A percentile compares a stretch with the other conserved stretches of the same genome.
Evolutionary conservation across 2,329 filamentous ascomycete genomes (phyloP).

Genomic region (Pseudogymnoascus sp.): DNA sequence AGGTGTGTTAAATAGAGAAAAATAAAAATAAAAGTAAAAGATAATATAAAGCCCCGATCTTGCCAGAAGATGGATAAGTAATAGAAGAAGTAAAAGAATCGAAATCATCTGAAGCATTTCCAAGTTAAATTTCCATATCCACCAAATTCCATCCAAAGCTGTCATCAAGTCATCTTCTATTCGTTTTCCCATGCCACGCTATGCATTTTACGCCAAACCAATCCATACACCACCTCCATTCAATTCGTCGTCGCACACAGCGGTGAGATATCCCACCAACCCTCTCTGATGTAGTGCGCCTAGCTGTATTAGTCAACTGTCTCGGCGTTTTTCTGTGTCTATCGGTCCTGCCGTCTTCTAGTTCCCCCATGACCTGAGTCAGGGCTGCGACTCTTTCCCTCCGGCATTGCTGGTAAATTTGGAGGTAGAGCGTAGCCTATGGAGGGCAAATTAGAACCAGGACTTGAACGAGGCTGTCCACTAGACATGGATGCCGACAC

Average conservation of each 20-base stretch:
- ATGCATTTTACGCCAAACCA: slow-evolving; percentile 1
- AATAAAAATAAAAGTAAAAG: slow-evolving; percentile 16
- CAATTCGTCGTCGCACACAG: slow-evolving; percentile 1
- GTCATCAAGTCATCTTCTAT: slow-evolving; percentile 2
- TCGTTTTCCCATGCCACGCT: neutral
- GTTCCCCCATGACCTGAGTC: neutral
- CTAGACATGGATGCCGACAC: slow-evolving; percentile 25
- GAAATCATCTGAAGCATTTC: neutral
- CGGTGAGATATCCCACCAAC: neutral
- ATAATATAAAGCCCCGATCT: slow-evolving; percentile 15
- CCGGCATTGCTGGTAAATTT: slow-evolving; percentile 1
- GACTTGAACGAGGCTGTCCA: slow-evolving; percentile 30
- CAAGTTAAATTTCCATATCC: neutral
- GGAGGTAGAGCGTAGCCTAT: slow-evolving; percentile 17
- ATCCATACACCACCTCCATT: neutral
- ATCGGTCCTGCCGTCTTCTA: slow-evolving; percentile 6
- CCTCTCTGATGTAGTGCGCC: neutral
- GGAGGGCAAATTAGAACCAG: slow-evolving; percentile 33
- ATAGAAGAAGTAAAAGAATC: neutral
- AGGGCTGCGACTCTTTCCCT: slow-evolving; percentile 1
- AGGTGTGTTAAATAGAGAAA: slow-evolving; percentile 19
- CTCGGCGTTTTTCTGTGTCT: neutral
- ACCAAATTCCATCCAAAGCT: neutral
- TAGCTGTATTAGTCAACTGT: neutral
- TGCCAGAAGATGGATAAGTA: slow-evolving; percentile 21